These are phyloP conservation scores for Jackrogersella minutella DNA, from an alignment of 495 filamentous ascomycete genomes.

Conservation along the genomic window DNA sequence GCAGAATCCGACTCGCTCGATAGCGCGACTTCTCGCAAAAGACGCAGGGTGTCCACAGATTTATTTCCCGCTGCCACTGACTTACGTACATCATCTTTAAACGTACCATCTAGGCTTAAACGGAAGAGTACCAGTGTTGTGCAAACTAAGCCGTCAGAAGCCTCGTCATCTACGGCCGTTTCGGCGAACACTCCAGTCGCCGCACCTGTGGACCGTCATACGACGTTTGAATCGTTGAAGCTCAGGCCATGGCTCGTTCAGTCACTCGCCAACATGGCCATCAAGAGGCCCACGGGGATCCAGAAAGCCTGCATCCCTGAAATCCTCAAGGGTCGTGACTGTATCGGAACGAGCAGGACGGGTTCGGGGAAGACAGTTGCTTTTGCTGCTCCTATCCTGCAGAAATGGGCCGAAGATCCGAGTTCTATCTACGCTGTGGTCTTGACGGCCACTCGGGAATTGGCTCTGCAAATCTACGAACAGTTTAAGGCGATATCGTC, in stretches of 20 bases:
- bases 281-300: conserved; percentile 88
- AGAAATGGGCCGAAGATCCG: conserved; percentile 92
- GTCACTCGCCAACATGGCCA: conserved; percentile 85
- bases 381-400: conserved; percentile 91
- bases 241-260: conserved; percentile 90
- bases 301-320: conserved; percentile 90
- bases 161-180: conserved; percentile 27
- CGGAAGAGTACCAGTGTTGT: conserved; percentile 34
- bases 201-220: conserved; percentile 57
- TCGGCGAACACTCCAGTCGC: conserved; percentile 30
- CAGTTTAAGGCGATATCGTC: conserved; percentile 92
- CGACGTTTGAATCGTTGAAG: conserved; percentile 76
- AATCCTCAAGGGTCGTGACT: conserved; percentile 88
- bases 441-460: conserved; percentile 89
- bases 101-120: conserved; percentile 60
- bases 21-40: conserved; percentile 56
- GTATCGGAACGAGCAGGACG: conserved; percentile 91
- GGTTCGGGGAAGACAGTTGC: conserved; percentile 99
- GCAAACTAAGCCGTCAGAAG: conserved; percentile 18
- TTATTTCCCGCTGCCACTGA: conserved; percentile 13
- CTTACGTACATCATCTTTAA: conserved; percentile 42
- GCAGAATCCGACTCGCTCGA: conserved; percentile 57
- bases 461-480: conserved; percentile 95
- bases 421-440: conserved; percentile 89
- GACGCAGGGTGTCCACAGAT: conserved; percentile 53